Base-by-base conservation (phyloP, 257 asterid species). In the Vinca minor region DNA sequence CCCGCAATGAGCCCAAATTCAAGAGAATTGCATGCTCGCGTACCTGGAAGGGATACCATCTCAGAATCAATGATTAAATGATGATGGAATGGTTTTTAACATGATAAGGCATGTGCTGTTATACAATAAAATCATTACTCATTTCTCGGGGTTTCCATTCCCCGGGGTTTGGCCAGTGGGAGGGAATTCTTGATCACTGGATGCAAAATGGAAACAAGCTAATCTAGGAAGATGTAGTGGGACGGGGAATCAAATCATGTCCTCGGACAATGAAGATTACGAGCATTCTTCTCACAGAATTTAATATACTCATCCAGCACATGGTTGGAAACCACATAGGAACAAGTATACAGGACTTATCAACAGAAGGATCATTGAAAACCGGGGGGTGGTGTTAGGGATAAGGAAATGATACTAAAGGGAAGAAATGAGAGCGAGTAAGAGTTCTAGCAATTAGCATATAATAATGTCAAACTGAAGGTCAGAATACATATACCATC, bases 1-100 rank as follows among this genome's bases (percentile, higher is more conserved):
- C 97, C 61, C 98, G 83, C 63, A 93, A 74, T 36, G 98, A 82
- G 21, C 98, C 97, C 86, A 93, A 77, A 80, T 93, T 93, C 83
- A 93, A 82, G 63, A 93, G 78, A 74, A 93, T 84, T 61, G 98
- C 98, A 76, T 83, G 83, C 70, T 89, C 96, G 8, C 97, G 95
- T 52, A 93, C 96, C 98, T 93, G 68, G 28, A 71, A 45, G 29
- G 55, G 59, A 29, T 44, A 53, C 64, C 60, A 55, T 18, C 59
- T 67, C 41, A 38, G 52, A 39, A 23, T n/a, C 36, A 58, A 47
- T 63, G 12, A 52, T 34, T 57, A 20, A 35, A 68, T 64, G 20
- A n/a, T 54, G 28, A 32, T 9, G 54, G 20, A 41, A 23, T 5
- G 50, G 15, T 59, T 13, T 59, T 14, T 28, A 52, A 63, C 26